Evolutionary conservation across 805 yeast genomes (phyloP), one percentile per base, ranked within the genome.

Genomic region (Ogataea saltuana): DNA sequence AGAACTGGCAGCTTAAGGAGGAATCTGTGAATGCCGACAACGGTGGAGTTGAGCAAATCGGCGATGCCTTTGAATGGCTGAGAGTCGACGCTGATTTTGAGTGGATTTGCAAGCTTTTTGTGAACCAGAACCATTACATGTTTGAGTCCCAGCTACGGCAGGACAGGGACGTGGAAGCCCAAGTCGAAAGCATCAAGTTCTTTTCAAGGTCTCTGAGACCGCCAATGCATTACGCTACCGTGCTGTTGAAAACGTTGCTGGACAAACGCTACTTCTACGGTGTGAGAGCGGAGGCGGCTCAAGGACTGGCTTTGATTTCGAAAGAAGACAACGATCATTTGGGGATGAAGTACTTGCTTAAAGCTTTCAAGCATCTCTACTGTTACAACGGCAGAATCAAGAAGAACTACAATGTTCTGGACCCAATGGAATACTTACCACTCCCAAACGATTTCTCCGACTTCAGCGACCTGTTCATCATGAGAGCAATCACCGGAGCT

Each of bases 61-160:
- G 79, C 54, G 97, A 91, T 55, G 97, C 97, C 0, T 93, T 89
- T 64, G 99, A 93, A 57, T 93, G 99, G 99, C 74, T 93, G 28
- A 74, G 99, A 54, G 87, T 91, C n/a, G 99, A 93, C 66, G 90
- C 97, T 0, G 99, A 93, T 62, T 86, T 84, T 56, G 99, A 93
- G 62, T 93, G 99, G 99, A 84, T 93, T 38, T 88, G 95, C 47
- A 79, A 78, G 51, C 71, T 88, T 17, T 74, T 80, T 45, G 79
- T 93, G 25, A 87, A 83, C 53, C 97, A 90, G 64, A 95, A 96
- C 0, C 97, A 89, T 55, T 85, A 88, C 58, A 93, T 93, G 97
- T 93, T 78, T 60, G 86, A 88, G 1, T 87, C 98, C 0, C 99
- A 93, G 58, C 67, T 93, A 22, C 93, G 87, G 54, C 95, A 89